Evolutionary conservation across 2,329 filamentous ascomycete species (phyloP).

Genomic region (Verticillium longisporum): DNA sequence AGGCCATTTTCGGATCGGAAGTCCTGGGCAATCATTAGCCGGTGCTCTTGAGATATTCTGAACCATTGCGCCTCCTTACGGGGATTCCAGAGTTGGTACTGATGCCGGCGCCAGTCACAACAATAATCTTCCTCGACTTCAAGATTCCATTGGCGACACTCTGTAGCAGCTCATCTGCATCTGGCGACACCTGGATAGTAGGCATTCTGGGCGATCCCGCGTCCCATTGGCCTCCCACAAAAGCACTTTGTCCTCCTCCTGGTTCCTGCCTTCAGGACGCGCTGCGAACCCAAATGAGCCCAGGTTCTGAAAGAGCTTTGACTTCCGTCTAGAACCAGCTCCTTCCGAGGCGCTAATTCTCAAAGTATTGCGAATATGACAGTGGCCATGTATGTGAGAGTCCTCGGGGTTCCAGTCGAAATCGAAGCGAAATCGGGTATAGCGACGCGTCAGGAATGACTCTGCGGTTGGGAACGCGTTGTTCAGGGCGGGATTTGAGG

Average conservation of each 20-base stretch:
- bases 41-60: too few species aligned
- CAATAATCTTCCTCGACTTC: slow-evolving; percentile 62
- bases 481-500: too few species aligned
- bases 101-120: slow-evolving; percentile 67
- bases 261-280: neutral
- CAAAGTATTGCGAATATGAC: neutral
- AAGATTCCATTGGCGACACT: slow-evolving; percentile 57
- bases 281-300: too few species aligned
- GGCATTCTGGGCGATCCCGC: slow-evolving; percentile 39
- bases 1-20: slow-evolving; percentile 67
- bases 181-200: slow-evolving; percentile 46
- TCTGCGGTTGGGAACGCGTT: neutral
- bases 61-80: slow-evolving; percentile 32
- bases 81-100: slow-evolving; percentile 72
- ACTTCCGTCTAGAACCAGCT: neutral
- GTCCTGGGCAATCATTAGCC: slow-evolving; percentile 39
- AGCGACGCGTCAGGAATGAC: neutral
- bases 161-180: slow-evolving; percentile 49
- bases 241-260: neutral
- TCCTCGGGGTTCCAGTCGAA: neutral
- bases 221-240: neutral
- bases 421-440: neutral
- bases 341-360: neutral
- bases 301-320: neutral
- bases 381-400: neutral